phyloP scores from a whole-genome alignment of 208 protist species.

The Strigomonas galati region DNA sequence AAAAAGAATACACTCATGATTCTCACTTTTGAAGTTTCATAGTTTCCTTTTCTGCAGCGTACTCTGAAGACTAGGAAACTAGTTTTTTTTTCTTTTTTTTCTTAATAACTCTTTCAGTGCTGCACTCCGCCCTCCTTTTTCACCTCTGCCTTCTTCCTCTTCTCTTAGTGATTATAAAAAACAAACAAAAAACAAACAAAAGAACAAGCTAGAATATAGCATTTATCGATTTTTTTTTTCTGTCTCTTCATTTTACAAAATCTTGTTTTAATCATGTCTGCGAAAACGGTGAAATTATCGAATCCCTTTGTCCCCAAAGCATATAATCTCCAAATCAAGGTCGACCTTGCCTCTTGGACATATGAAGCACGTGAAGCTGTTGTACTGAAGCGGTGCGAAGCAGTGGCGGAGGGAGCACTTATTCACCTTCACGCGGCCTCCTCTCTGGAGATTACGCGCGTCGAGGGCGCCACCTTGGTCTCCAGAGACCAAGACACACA shows the following conservation, averaged over 20 bases:
- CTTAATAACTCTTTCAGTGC: too few relatives aligned
- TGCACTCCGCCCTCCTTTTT: conserved; percentile 9
- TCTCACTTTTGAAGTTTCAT: too few relatives aligned
- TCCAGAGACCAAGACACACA: conserved; percentile 39
- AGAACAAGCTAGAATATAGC: too few relatives aligned
- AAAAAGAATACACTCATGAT: too few relatives aligned
- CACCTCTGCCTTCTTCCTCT: neutral
- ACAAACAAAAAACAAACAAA: neutral
- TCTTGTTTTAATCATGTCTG: conserved; percentile 8
- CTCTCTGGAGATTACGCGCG: conserved; percentile 44
- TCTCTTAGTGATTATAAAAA: too few relatives aligned
- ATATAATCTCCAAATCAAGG: conserved; percentile 63
- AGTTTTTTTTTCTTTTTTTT: conserved; percentile 7
- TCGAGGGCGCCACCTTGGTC: conserved; percentile 51
- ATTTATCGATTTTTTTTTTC: neutral
- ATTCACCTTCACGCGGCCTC: conserved; percentile 70
- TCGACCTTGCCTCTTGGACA: conserved; percentile 70
- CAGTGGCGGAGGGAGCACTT: conserved; percentile 21
- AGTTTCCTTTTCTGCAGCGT: too few relatives aligned
- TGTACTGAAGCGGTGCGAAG: conserved; percentile 34
- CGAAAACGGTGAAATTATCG: conserved; percentile 51
- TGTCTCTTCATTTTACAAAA: neutral
- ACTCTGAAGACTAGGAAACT: too few relatives aligned
- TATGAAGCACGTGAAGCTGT: conserved; percentile 71
- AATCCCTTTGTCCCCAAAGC: conserved; percentile 73